Evolutionary conservation across 805 yeast species (phyloP).

Genomic region (Pichia manshurica): DNA sequence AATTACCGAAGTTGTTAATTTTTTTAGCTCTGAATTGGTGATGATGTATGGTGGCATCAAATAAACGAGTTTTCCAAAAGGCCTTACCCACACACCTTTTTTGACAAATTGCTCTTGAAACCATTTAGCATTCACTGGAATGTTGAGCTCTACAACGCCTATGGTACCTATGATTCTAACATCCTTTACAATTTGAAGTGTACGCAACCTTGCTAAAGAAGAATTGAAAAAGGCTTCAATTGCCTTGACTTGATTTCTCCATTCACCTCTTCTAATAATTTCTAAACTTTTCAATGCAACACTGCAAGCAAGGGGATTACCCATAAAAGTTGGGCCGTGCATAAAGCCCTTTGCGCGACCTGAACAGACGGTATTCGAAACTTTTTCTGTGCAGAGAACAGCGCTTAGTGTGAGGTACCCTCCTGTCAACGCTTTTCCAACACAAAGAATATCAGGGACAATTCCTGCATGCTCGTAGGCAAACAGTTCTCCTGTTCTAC

Average conservation of each 20-base stretch:
- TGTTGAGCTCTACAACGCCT: conserved; percentile 9
- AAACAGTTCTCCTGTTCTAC: conserved; percentile 43
- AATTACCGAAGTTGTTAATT: neutral
- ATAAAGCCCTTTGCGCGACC: conserved; percentile 11
- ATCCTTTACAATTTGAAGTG: conserved; percentile 3
- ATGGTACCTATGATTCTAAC: conserved; percentile 11
- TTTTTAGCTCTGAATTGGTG: neutral
- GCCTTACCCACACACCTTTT: conserved; percentile 13
- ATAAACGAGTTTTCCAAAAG: conserved; percentile 13
- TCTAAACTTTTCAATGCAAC: conserved; percentile 12
- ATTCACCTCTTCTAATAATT: conserved; percentile 5
- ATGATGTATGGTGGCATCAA: conserved; percentile 11
- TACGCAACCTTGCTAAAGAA: neutral
- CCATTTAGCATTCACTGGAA: conserved; percentile 10
- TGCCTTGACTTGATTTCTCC: conserved; percentile 5
- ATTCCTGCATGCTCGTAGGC: conserved; percentile 42
- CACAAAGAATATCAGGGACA: conserved; percentile 42
- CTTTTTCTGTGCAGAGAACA: conserved; percentile 9
- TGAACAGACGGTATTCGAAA: conserved; percentile 8
- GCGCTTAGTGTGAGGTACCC: conserved; percentile 31
- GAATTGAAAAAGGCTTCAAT: conserved; percentile 3
- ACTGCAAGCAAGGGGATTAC: conserved; percentile 12
- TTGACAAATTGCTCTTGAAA: conserved; percentile 11
- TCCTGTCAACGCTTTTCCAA: conserved; percentile 43
- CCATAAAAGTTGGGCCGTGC: conserved; percentile 15